A percentile compares a stretch with the other conserved stretches of the same genome.
Evolutionary conservation across 2,329 filamentous ascomycete genomes (phyloP).

Genomic region (Fusarium sulawesiense): DNA sequence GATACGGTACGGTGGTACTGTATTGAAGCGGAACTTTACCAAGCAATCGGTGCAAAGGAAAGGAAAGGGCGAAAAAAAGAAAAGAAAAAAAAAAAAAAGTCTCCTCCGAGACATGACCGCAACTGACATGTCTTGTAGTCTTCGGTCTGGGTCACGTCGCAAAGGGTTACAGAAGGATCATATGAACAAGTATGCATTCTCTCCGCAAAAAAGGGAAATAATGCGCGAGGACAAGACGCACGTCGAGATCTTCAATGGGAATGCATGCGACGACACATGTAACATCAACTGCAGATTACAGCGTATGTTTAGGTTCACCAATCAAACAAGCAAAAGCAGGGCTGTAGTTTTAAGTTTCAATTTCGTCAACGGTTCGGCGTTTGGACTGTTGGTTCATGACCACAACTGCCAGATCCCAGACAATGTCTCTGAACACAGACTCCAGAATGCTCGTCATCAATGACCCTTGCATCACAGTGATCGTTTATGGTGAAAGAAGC

Average conservation of each 20-base stretch:
- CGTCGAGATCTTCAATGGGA: background rate
- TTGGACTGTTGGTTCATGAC: background rate
- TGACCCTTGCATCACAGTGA: background rate
- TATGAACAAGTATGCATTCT: background rate
- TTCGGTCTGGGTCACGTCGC: background rate
- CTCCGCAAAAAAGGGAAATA: conserved; percentile 17
- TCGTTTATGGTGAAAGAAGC: background rate
- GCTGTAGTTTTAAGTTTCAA: background rate
- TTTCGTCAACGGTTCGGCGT: background rate
- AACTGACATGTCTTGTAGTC: background rate
- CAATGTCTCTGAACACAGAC: background rate
- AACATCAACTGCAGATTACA: background rate
- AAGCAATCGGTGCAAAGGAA: conserved; percentile 5
- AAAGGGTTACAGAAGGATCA: conserved; percentile 9
- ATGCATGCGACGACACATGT: background rate
- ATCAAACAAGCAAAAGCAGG: background rate
- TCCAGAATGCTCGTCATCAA: background rate
- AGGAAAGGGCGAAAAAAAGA: background rate
- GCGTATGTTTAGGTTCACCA: background rate
- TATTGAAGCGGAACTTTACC: conserved; percentile 18
- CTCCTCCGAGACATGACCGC: conserved; percentile 31
- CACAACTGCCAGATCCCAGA: background rate
- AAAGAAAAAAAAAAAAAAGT: background rate
- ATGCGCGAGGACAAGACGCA: background rate
- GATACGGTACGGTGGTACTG: conserved; percentile 2